Evolutionary conservation across 78 protist genomes (phyloP).

Genomic region (Protostelium mycophagum): DNA sequence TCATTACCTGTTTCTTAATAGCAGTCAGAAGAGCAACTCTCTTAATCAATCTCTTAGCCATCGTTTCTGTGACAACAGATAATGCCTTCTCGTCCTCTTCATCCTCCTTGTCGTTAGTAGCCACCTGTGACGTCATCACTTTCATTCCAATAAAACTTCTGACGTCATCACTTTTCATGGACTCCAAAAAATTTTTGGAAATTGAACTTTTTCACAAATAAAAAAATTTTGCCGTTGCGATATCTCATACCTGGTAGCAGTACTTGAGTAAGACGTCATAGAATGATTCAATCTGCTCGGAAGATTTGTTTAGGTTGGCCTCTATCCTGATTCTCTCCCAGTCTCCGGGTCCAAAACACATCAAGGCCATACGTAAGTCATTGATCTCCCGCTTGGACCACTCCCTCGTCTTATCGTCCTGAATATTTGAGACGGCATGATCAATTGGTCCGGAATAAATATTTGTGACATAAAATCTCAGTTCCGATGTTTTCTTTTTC

Average conservation of each 20-base stretch:
- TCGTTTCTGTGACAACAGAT: neutral
- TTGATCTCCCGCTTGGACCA: neutral
- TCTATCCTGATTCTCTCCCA: neutral
- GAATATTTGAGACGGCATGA: too few species aligned
- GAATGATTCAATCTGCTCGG: neutral
- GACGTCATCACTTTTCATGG: too few species aligned
- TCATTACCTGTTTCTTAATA: neutral
- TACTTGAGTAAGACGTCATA: neutral
- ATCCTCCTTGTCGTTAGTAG: neutral
- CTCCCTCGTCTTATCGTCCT: neutral
- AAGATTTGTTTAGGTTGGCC: neutral
- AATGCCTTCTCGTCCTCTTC: neutral
- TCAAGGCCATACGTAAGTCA: neutral
- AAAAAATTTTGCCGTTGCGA: too few species aligned
- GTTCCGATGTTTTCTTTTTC: too few species aligned
- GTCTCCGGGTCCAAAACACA: neutral
- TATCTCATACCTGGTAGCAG: neutral
- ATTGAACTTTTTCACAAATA: too few species aligned
- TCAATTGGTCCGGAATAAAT: too few species aligned
- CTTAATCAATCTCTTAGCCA: neutral
- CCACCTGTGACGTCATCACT: neutral
- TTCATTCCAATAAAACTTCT: neutral
- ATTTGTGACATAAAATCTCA: too few species aligned
- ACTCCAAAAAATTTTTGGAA: too few species aligned
- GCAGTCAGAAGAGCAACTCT: neutral